Percentiles rank a stretch among this genome's conserved stretches.
Evolutionary conservation across 345 rosid species (phyloP).

Genomic region (Pistacia integerrima): DNA sequence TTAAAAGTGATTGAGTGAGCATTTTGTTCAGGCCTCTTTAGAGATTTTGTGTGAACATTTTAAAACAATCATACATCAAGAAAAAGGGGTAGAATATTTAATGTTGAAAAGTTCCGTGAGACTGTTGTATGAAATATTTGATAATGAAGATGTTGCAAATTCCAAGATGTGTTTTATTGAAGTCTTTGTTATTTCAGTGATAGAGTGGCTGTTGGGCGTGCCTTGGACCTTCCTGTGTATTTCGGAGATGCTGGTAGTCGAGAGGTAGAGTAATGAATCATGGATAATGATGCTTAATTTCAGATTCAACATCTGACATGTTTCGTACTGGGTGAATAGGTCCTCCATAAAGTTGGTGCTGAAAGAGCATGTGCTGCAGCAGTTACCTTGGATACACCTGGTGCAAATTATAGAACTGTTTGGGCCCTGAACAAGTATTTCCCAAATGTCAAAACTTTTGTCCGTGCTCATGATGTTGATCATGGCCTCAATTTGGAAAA

Average conservation of each 20-base stretch:
- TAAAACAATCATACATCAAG: background rate
- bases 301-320: conserved; percentile 20
- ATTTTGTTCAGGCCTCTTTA: background rate
- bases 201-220: conserved; percentile 91
- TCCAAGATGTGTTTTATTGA: conserved; percentile 4
- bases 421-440: conserved; percentile 98
- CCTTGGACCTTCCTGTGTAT: conserved; percentile 94
- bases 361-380: conserved; percentile 98
- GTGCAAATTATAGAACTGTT: conserved; percentile 98
- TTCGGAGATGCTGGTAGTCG: conserved; percentile 99
- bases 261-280: conserved; percentile 62
- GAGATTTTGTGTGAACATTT: background rate
- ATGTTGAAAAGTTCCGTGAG: background rate
- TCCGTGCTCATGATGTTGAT: conserved; percentile 96
- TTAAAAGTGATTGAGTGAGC: background rate
- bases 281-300: background rate
- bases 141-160: background rate
- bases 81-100: background rate
- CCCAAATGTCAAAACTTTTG: conserved; percentile 95
- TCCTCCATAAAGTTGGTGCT: conserved; percentile 95
- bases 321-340: conserved; percentile 45
- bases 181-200: conserved; percentile 58
- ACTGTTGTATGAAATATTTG: background rate
- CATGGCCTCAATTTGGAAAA: conserved; percentile 95
- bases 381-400: conserved; percentile 90